Evolutionary conservation across 2,329 filamentous ascomycete species (phyloP), one percentile per base, ranked within the genome.

Genomic region (Aspergillus pseudoterreus): DNA sequence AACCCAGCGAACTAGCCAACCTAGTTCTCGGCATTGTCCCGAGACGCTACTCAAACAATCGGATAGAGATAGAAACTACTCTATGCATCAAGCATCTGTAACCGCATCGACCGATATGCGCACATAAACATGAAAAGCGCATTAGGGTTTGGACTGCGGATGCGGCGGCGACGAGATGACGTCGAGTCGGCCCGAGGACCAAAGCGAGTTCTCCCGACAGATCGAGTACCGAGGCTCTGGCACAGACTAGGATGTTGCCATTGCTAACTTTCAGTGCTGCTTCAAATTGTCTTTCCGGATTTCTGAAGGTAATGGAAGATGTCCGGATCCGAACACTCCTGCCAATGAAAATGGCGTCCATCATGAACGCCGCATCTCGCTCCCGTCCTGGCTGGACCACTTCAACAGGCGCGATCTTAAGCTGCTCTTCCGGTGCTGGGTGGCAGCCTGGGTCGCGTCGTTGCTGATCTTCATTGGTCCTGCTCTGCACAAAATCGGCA

Each of bases 381-480:
- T 49, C 4, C 67, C 67, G 1, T 49, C 42, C 19, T 66, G 60
- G 55, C 56, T 69, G 30, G 63, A 77, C 24, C 78, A 79, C 55
- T 75, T 79, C 69, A 80, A 78, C 52, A 54, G 53, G 1, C 68
- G 69, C 43, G 77, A 79, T 45, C 60, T 79, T 46, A 79, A 79
- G 53, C 66, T 71, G 24, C 60, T 78, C 4, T 68, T 78, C 35
- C 75, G 77, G 52, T 80, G 77, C 59, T 74, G 68, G 53, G 60
- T 71, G 1, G 77, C 77, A 1, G 68, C 67, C 17, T 80, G 78
- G 77, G 67, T 74, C 3, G 68, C 71, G 4, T 69, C 68, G 4
- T 56, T 80, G 10, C 65, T 80, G 50, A 70, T 78, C n/a, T 70
- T 79, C 53, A 77, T 80, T 57, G 54, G 64, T 6, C 77, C 78